Base-by-base conservation (phyloP, 1,139 yeast species). In the Zygosaccharomyces sapae region DNA sequence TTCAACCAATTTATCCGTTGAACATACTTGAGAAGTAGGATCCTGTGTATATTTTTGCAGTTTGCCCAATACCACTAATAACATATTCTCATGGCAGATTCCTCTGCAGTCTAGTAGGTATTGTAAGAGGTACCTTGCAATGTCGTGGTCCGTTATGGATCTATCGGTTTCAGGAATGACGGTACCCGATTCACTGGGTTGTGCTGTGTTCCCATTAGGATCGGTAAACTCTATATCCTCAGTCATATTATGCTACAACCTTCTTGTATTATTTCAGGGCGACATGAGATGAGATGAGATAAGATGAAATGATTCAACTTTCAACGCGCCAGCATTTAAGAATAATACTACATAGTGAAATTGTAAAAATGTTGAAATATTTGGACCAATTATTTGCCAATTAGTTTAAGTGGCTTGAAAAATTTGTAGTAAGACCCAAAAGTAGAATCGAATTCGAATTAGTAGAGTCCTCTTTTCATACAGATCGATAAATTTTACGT, bases 21-120 rank as follows among this genome's bases (percentile, higher is more conserved):
- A 45, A n/a, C 22, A 18, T 1, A 33, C 13, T 9, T 24, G 6
- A 9, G 44, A 48, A 12, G 43, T 50, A 5, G 22, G 24, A 13
- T 31, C 39, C 8, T 19, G 39, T 6, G 39, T 22, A 25, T 53
- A 54, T 27, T 44, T 38, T n/a, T 46, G 48, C 25, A 62, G 42
- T 18, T 46, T 46, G 43, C 51, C 46, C 34, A 61, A 43, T 8
- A 55, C 63, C n/a, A 51, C 25, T 38, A 59, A 33, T 13, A 63
- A 51, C 13, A 41, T 46, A 33, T 52, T 52, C 41, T 61, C 66
- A 41, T 58, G 60, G 33, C 65, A 58, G 1, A 62, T 49, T 4
- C 66, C 64, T 20, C 62, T 49, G 18, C 53, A 50, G 8, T 46
- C 47, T 37, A 63, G 44, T 3, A 63, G 44, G 44, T 57, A 61